phyloP scores from a whole-genome alignment of 2,329 filamentous ascomycete genomes.

The Hysterium pulicare region DNA sequence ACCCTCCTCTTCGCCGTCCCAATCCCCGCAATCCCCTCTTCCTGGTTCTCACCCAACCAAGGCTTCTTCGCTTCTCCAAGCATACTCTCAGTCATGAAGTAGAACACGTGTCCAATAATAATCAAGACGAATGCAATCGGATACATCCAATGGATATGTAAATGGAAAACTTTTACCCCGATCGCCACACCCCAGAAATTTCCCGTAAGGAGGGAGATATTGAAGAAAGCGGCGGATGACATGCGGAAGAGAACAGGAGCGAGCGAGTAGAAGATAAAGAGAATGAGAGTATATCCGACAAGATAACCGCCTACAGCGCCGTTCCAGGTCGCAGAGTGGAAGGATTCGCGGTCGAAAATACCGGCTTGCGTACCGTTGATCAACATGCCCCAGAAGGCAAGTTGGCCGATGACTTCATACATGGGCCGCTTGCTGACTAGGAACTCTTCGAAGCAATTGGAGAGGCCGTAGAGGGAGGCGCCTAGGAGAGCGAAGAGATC shows the following conservation, averaged over 20 bases:
- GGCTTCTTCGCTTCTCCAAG: slow-evolving; percentile 90
- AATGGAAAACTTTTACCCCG: slow-evolving; percentile 79
- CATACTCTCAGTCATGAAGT: slow-evolving; percentile 79
- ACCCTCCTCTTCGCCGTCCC: slow-evolving; percentile 75
- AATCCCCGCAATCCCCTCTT: slow-evolving; percentile 71
- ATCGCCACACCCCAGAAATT: slow-evolving; percentile 98
- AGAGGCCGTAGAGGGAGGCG: slow-evolving; percentile 85
- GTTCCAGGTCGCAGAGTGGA: slow-evolving; percentile 51
- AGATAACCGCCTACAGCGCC: slow-evolving; percentile 70
- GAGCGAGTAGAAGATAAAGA: slow-evolving; percentile 82
- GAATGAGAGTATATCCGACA: slow-evolving; percentile 80
- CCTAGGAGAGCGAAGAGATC: slow-evolving; percentile 89
- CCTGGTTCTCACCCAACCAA: slow-evolving; percentile 87
- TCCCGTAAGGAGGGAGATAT: slow-evolving; percentile 87
- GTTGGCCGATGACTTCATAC: slow-evolving; percentile 89
- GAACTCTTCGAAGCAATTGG: slow-evolving; percentile 92
- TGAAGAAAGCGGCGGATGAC: slow-evolving; percentile 89
- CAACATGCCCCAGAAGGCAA: slow-evolving; percentile 81
- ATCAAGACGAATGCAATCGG: slow-evolving; percentile 94
- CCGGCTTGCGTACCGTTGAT: slow-evolving; percentile 89
- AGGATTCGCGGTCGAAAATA: slow-evolving; percentile 82
- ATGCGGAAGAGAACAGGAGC: slow-evolving; percentile 87
- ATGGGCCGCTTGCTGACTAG: slow-evolving; percentile 81
- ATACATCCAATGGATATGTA: slow-evolving; percentile 82
- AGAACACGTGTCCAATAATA: slow-evolving; percentile 77